Conservation (phyloP, 208 protist species). For the Trypanosoma vivax region DNA sequence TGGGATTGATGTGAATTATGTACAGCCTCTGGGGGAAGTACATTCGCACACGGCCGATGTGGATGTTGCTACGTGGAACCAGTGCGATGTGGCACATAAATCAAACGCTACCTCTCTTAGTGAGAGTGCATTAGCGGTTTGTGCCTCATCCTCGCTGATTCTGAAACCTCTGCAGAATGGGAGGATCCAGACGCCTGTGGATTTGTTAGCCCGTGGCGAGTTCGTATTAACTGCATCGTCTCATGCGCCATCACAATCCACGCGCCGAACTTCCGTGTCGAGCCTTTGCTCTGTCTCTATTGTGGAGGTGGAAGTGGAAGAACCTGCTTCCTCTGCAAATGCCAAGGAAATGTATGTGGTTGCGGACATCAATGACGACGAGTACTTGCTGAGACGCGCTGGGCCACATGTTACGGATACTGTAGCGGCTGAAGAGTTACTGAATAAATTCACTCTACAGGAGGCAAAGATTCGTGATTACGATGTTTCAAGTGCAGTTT, state of each 20-base stretch:
- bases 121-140: neutral
- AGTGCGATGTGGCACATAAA: neutral
- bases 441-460: conserved; percentile 10
- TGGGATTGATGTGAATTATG: neutral
- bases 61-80: neutral
- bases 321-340: conserved; percentile 28
- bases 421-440: conserved; percentile 5
- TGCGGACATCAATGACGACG: conserved; percentile 79
- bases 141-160: too few relatives aligned
- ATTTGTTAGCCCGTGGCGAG: neutral
- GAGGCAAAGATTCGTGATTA: conserved; percentile 9
- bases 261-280: too few relatives aligned
- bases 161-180: neutral
- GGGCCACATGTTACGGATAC: conserved; percentile 24
- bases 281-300: neutral
- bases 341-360: conserved; percentile 41
- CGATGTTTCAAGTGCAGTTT: conserved; percentile 13
- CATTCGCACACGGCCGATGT: neutral
- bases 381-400: conserved; percentile 40
- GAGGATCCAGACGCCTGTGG: neutral
- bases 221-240: too few relatives aligned
- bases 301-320: neutral
- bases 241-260: too few relatives aligned
- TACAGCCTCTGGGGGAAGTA: neutral
- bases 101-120: neutral